Conservation (phyloP, 2,329 filamentous ascomycete species). For the Colletotrichum sp. region DNA sequence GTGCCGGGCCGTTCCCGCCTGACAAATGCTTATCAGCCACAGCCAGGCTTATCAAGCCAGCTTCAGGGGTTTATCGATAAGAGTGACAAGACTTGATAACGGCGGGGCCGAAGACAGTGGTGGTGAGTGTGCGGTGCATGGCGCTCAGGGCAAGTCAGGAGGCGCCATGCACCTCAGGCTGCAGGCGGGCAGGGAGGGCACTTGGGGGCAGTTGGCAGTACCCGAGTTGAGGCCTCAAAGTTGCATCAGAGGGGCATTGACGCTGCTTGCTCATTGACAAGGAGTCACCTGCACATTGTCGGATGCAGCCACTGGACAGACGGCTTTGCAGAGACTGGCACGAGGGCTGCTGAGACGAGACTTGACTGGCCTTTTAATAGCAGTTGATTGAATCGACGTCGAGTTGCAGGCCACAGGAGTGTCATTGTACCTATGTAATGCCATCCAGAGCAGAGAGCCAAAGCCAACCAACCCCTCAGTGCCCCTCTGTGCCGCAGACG, state of each 20-base stretch:
- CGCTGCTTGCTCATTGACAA: not conserved
- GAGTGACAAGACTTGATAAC: not conserved
- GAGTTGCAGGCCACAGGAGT: not conserved
- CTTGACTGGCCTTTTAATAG: not conserved
- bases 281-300: constrained; percentile 8
- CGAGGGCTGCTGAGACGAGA: not conserved
- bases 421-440: not conserved
- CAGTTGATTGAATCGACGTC: not conserved
- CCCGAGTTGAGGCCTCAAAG: not conserved
- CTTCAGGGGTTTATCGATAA: constrained; percentile 6
- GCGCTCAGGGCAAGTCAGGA: constrained; percentile 13
- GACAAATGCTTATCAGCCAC: constrained; percentile 4
- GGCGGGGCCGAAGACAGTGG: not conserved
- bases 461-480: not conserved
- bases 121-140: not conserved
- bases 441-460: not conserved
- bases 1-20: constrained; percentile 9
- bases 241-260: not conserved
- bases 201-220: not conserved
- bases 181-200: not conserved
- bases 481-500: not conserved
- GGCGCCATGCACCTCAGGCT: not conserved
- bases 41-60: not conserved
- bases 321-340: constrained; percentile 3
- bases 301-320: not conserved